Evolutionary conservation across 2,329 filamentous ascomycete genomes (phyloP).

Genomic region (Colletotrichum godetiae): DNA sequence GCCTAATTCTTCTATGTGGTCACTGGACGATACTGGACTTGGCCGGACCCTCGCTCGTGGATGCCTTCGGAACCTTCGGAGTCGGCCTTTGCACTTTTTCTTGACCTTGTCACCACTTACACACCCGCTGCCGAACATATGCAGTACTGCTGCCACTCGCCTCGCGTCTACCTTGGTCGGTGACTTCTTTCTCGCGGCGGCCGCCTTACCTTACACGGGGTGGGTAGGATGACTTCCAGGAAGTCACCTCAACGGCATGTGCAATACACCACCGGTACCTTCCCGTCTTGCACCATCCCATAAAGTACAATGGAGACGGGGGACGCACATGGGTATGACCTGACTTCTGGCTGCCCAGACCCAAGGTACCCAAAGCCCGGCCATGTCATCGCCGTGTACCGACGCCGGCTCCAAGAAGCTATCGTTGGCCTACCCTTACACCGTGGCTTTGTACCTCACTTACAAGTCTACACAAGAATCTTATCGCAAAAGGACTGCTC

Average conservation of each 20-base stretch:
- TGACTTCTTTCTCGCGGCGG: neutral
- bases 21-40: neutral
- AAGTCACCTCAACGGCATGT: neutral
- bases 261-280: neutral
- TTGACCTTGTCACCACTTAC: slow-evolving; percentile 13
- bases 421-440: slow-evolving; percentile 2
- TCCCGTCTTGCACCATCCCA: neutral
- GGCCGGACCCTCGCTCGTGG: neutral
- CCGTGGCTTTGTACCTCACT: slow-evolving; percentile 4
- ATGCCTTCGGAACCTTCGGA: slow-evolving; percentile 32
- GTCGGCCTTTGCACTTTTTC: neutral
- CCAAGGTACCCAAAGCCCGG: no score
- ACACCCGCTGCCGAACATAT: neutral
- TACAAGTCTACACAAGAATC: neutral
- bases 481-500: slow-evolving; percentile 19
- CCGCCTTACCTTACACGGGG: neutral
- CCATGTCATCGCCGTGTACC: neutral
- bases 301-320: neutral
- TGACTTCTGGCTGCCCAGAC: neutral
- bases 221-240: neutral
- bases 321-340: neutral
- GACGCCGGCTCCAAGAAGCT: neutral
- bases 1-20: neutral
- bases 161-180: neutral
- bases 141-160: neutral